Evolutionary conservation across 2,329 filamentous ascomycete species (phyloP).

Genomic region (Fusarium sp.): DNA sequence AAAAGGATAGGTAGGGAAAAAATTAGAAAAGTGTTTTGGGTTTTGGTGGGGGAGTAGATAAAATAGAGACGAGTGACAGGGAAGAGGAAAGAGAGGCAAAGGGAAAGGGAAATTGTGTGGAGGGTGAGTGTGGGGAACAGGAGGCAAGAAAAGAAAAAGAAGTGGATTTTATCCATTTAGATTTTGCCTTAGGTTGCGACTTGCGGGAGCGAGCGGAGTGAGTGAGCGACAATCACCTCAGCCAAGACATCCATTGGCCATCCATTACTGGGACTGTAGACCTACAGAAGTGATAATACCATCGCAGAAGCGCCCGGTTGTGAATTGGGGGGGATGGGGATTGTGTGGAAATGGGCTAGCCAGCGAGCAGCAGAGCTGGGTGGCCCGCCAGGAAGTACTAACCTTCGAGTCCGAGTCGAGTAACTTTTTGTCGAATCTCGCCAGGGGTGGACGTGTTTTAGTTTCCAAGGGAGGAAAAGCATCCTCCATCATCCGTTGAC

Average conservation of each 20-base stretch:
- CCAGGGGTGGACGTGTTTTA: conserved; percentile 41
- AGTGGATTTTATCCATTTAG: conserved; percentile 1
- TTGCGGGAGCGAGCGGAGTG: not conserved
- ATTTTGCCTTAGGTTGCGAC: conserved; percentile 7
- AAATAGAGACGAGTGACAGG: conserved; percentile 9
- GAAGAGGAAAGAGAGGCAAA: conserved; percentile 16
- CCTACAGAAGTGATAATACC: not conserved
- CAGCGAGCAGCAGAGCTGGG: not conserved
- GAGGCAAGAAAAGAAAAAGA: conserved; percentile 10
- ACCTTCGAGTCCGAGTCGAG: not conserved
- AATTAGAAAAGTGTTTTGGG: conserved; percentile 1
- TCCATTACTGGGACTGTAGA: too few species aligned
- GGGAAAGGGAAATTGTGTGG: conserved; percentile 13
- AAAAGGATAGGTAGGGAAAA: conserved; percentile 12
- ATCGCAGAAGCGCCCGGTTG: not conserved
- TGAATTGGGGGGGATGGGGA: not conserved
- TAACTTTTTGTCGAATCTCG: not conserved
- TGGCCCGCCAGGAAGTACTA: not conserved
- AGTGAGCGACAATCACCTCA: not conserved
- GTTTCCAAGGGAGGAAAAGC: conserved; percentile 43
- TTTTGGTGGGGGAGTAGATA: conserved; percentile 5
- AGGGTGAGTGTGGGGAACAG: conserved; percentile 1
- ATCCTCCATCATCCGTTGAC: conserved; percentile 31
- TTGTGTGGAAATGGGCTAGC: not conserved
- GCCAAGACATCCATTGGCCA: not conserved